These are phyloP conservation scores for Solanum pimpinellifolium DNA, from an alignment of 257 asterid genomes.

Conservation along the genomic window DNA sequence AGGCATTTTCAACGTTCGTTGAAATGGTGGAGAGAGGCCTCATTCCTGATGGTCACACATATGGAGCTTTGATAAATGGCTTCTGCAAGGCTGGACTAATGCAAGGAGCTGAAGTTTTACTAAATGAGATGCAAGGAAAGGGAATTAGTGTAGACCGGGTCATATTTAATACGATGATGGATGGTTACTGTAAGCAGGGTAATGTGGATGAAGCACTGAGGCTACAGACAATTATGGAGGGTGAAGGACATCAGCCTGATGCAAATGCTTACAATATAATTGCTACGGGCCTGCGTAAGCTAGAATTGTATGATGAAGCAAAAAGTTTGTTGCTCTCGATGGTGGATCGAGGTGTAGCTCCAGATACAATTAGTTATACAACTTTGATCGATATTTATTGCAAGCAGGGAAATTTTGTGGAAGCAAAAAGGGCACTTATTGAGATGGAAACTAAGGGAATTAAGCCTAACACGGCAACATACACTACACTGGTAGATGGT, in stretches of 20 bases:
- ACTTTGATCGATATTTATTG: slow-evolving; percentile 47
- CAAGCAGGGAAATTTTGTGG: slow-evolving; percentile 64
- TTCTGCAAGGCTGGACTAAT: slow-evolving; percentile 54
- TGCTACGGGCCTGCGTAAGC: slow-evolving; percentile 51
- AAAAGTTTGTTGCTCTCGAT: slow-evolving; percentile 41
- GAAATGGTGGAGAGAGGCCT: slow-evolving; percentile 46
- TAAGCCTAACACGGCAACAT: slow-evolving; percentile 12
- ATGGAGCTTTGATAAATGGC: slow-evolving; percentile 61
- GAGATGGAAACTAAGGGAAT: slow-evolving; percentile 23
- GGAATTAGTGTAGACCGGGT: slow-evolving; percentile 50
- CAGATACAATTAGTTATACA: slow-evolving; percentile 20
- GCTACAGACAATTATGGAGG: slow-evolving; percentile 48
- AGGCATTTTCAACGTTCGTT: slow-evolving; percentile 52
- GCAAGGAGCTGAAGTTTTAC: slow-evolving; percentile 48
- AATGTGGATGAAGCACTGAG: slow-evolving; percentile 55
- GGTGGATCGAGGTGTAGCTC: slow-evolving; percentile 46
- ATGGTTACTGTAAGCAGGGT: slow-evolving; percentile 72
- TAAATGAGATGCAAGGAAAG: slow-evolving; percentile 60
- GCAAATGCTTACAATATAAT: slow-evolving; percentile 43
- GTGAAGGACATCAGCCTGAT: slow-evolving; percentile 59
- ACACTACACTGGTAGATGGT: neutral
- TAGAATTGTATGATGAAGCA: slow-evolving; percentile 50
- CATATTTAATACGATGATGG: slow-evolving; percentile 61
- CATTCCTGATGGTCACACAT: slow-evolving; percentile 50
- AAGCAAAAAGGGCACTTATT: slow-evolving; percentile 20